Conservation (phyloP, 192 early-diverging fungal species). For the Coemansia sp. region DNA sequence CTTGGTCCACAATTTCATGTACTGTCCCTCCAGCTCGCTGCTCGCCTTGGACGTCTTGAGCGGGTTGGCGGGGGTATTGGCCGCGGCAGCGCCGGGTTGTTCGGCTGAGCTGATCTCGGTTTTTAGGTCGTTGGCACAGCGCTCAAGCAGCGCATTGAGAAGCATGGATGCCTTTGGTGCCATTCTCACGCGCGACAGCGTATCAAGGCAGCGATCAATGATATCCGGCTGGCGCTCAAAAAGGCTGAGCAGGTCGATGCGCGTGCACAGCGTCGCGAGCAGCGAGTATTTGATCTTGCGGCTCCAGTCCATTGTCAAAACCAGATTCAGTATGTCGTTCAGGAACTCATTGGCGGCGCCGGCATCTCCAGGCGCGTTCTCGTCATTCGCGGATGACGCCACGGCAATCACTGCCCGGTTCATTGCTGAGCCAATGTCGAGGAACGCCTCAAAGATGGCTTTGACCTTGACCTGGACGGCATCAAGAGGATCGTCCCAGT, state of each 20-base stretch:
- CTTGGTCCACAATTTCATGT: conserved; percentile 20
- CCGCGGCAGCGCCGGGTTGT: not conserved
- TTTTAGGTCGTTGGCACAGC: conserved; percentile 7
- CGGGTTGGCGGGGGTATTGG: too few relatives aligned
- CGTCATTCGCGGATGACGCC: too few relatives aligned
- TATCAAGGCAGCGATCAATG: conserved; percentile 57
- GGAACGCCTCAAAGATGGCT: conserved; percentile 65
- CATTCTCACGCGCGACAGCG: conserved; percentile 56
- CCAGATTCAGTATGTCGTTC: conserved; percentile 56
- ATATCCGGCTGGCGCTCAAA: conserved; percentile 59
- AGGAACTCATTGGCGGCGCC: conserved; percentile 48
- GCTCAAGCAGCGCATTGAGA: conserved; percentile 43
- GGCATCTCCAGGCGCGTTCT: conserved; percentile 9
- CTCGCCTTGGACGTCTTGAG: too few relatives aligned
- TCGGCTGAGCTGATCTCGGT: too few relatives aligned
- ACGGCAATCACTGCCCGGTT: conserved; percentile 11
- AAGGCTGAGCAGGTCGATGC: conserved; percentile 50
- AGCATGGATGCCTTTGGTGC: conserved; percentile 50
- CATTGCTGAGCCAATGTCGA: conserved; percentile 59
- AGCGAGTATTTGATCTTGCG: conserved; percentile 82
- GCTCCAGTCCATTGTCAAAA: conserved; percentile 75
- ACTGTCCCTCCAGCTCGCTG: conserved; percentile 18
- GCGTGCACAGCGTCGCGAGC: conserved; percentile 55
- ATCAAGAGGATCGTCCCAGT: conserved; percentile 88
- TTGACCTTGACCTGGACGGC: conserved; percentile 70